Evolutionary conservation across 768 basidiomycete species (phyloP), one percentile per base, ranked within the genome.

Genomic region (Polyporus arcularius): DNA sequence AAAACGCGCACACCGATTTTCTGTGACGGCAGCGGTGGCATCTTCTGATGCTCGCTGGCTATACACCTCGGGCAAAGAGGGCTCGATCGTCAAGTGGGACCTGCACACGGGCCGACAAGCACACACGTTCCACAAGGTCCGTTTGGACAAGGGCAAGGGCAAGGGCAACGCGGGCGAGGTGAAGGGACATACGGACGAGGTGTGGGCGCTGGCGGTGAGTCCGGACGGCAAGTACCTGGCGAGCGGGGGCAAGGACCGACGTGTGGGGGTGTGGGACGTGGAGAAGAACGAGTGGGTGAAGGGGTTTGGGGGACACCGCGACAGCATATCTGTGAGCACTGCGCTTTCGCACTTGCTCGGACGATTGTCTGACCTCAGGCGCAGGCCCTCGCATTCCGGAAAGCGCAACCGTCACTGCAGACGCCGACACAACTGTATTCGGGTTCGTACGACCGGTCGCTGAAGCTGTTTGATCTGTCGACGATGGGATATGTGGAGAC

Each of bases 401-500:
- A 91, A 74, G 86, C 90, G 3, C 79, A 86, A 0, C 53, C 69
- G 1, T 58, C 58, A 6, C 14, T 68, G 5, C 62, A 65, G 10
- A 66, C 66, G 15, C 65, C 71, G 1, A 61, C 64, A 55, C 84
- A 89, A 71, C 75, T 95, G 31, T 91, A 91, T 74, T 83, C 88
- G 16, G 85, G 83, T 41, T 90, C 93, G 16, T 85, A 87, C 70
- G 92, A 98, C 72, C 89, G 96, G 14, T 94, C 95, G 0, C 70
- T 97, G 57, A 96, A 96, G 73, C 79, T 98, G 3, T 96, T 90
- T 73, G 96, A 90, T 71, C 76, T 83, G 48, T 82, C 77, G 10
- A 91, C 92, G 5, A 84, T 96, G 81, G 94, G 93, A 10, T 94
- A 95, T 68, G 89, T 98, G 57, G 96, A 99, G 73, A 98, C 96